Conservation (phyloP, 352 stramenopile species). For the Peronospora belbahrii region DNA sequence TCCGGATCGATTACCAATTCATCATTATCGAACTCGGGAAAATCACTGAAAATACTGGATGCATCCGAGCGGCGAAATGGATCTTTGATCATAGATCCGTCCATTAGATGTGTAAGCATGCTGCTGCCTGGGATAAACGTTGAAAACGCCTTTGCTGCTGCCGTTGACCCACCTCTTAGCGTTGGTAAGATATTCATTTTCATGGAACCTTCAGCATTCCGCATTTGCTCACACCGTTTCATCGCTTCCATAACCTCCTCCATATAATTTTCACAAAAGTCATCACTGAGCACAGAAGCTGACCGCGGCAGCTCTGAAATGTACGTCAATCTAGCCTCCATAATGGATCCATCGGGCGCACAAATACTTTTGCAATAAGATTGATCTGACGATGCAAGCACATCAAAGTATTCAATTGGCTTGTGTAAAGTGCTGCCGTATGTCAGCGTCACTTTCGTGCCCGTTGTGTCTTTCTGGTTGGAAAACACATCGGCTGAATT, state of each 20-base stretch:
- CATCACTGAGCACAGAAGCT: conserved; percentile 40
- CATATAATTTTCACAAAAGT: conserved; percentile 50
- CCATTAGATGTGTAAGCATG: conserved; percentile 72
- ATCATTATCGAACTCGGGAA: conserved; percentile 41
- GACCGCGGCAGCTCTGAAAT: conserved; percentile 44
- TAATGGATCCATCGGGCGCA: conserved; percentile 55
- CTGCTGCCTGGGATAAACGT: conserved; percentile 59
- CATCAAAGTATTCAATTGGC: conserved; percentile 58
- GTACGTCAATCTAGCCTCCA: conserved; percentile 58
- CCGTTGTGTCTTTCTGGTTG: conserved; percentile 8
- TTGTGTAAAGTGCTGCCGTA: conserved; percentile 38
- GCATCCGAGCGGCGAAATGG: conserved; percentile 34
- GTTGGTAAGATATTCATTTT: conserved; percentile 53
- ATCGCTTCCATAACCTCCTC: conserved; percentile 56
- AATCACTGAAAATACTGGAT: conserved; percentile 49
- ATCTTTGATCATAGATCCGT: conserved; percentile 50
- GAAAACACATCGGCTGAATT: conserved; percentile 27
- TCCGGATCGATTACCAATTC: conserved; percentile 62
- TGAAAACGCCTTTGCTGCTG: conserved; percentile 65
- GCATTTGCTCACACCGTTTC: conserved; percentile 39
- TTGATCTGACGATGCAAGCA: conserved; percentile 40
- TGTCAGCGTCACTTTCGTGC: conserved; percentile 37
- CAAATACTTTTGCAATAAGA: conserved; percentile 70
- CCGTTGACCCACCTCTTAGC: conserved; percentile 50
- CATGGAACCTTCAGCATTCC: conserved; percentile 34